phyloP scores from a whole-genome alignment of 2,329 filamentous ascomycete species.

The Aureobasidium sp. region DNA sequence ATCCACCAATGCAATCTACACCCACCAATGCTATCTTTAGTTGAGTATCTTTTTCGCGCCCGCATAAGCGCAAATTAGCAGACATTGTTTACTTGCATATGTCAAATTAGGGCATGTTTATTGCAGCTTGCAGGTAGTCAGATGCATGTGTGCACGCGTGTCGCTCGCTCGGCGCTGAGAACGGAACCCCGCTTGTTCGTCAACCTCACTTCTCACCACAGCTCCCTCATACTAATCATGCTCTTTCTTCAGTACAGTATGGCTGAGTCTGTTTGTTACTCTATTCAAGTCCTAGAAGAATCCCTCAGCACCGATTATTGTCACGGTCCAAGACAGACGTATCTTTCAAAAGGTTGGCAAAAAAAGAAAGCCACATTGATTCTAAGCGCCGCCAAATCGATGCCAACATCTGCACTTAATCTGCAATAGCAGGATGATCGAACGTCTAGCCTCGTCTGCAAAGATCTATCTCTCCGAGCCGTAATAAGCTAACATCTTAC shows the following conservation, averaged over 20 bases:
- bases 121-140: neutral
- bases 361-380: neutral
- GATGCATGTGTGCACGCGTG: neutral
- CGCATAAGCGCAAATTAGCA: constrained; percentile 10
- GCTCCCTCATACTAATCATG: too few relatives aligned
- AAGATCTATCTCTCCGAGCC: constrained; percentile 7
- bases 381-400: constrained; percentile 6
- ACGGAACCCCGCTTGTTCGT: constrained; percentile 5
- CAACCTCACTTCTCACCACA: neutral
- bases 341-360: neutral
- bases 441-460: constrained; percentile 4
- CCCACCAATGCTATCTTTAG: constrained; percentile 6
- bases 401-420: constrained; percentile 7
- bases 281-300: too few relatives aligned
- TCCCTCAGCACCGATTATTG: too few relatives aligned
- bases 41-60: neutral
- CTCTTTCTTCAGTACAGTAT: too few relatives aligned
- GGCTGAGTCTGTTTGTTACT: too few relatives aligned
- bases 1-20: neutral
- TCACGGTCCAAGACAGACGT: neutral
- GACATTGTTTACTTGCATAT: constrained; percentile 6
- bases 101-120: neutral
- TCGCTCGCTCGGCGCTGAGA: neutral
- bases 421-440: neutral
- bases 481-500: neutral